Evolutionary conservation across 495 filamentous ascomycete genomes (phyloP).

Genomic region (Stereocaulon alpinum): DNA sequence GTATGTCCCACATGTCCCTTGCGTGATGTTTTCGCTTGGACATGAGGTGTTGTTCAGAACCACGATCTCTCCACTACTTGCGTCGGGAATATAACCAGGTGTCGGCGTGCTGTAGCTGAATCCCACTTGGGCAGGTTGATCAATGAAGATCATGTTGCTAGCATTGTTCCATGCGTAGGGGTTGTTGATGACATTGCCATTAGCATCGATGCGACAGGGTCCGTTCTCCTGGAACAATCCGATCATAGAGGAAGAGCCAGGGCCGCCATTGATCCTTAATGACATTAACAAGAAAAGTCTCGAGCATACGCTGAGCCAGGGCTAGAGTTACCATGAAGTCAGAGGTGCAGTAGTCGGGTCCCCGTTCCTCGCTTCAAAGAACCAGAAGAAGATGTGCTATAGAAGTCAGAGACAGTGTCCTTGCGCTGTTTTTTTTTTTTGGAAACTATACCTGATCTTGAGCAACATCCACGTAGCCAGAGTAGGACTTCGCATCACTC

Average conservation of each 20-base stretch:
- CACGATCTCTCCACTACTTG: slow-evolving; percentile 19
- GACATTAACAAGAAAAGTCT: background rate
- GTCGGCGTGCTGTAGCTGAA: slow-evolving; percentile 45
- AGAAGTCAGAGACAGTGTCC: background rate
- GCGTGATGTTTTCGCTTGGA: slow-evolving; percentile 8
- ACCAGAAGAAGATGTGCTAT: slow-evolving; percentile 31
- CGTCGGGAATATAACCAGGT: slow-evolving; percentile 36
- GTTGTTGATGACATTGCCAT: slow-evolving; percentile 42
- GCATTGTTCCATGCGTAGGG: slow-evolving; percentile 39
- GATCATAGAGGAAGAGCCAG: slow-evolving; percentile 50
- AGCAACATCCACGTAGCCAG: slow-evolving; percentile 45
- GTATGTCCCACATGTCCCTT: slow-evolving; percentile 14
- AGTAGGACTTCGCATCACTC: slow-evolving; percentile 43
- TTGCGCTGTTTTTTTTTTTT: no score
- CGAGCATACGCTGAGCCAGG: background rate
- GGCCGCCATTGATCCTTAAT: slow-evolving; percentile 43
- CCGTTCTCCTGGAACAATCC: slow-evolving; percentile 56
- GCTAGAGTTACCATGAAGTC: slow-evolving; percentile 31
- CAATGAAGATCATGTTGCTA: slow-evolving; percentile 42
- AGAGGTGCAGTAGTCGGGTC: slow-evolving; percentile 41
- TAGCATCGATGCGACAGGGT: slow-evolving; percentile 44
- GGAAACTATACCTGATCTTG: slow-evolving; percentile 22
- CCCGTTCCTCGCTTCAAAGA: slow-evolving; percentile 37
- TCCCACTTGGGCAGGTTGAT: slow-evolving; percentile 53
- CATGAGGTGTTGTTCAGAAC: slow-evolving; percentile 6